Percentiles rank a stretch among this genome's conserved stretches.
Conservation (phyloP, 2,329 filamentous ascomycete genomes). For the Tolypocladium pustulatum region DNA sequence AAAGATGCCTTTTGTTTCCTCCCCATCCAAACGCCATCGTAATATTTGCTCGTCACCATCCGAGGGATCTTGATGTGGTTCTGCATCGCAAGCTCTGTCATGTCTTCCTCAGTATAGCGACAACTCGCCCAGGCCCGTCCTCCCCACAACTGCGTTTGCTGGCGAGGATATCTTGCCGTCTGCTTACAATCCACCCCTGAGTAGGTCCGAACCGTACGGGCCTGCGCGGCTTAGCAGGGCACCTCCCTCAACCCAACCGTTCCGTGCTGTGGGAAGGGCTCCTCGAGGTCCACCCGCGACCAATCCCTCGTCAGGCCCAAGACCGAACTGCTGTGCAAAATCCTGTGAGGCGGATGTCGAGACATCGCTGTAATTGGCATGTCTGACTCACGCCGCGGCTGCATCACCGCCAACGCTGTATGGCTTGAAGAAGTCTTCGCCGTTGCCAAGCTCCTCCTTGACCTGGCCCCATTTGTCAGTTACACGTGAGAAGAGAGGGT, state of each 20-base stretch:
- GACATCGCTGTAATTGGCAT: not conserved
- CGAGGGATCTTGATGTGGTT: not conserved
- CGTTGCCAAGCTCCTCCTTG: constrained; percentile 82
- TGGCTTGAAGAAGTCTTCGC: constrained; percentile 71
- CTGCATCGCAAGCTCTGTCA: not conserved
- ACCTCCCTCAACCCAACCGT: not conserved
- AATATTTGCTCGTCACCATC: not conserved
- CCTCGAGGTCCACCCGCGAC: not conserved
- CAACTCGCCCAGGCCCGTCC: not conserved
- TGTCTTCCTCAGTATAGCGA: not conserved
- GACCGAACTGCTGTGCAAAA: not conserved
- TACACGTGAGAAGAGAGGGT: too few species aligned
- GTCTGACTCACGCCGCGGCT: constrained; percentile 16
- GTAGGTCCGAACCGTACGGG: not conserved
- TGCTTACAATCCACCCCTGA: not conserved
- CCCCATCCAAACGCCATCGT: not conserved
- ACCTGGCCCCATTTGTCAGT: constrained; percentile 44
- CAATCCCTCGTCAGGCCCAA: not conserved
- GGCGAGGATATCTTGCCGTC: not conserved
- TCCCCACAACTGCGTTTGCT: not conserved
- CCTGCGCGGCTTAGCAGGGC: not conserved
- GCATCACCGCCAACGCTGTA: constrained; percentile 48
- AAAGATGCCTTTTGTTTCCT: not conserved
- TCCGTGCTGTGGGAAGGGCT: not conserved
- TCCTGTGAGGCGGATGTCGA: not conserved